A percentile compares a stretch with the other conserved stretches of the same genome.
Conservation (phyloP, 345 rosid species). For the Angophora floribunda region DNA sequence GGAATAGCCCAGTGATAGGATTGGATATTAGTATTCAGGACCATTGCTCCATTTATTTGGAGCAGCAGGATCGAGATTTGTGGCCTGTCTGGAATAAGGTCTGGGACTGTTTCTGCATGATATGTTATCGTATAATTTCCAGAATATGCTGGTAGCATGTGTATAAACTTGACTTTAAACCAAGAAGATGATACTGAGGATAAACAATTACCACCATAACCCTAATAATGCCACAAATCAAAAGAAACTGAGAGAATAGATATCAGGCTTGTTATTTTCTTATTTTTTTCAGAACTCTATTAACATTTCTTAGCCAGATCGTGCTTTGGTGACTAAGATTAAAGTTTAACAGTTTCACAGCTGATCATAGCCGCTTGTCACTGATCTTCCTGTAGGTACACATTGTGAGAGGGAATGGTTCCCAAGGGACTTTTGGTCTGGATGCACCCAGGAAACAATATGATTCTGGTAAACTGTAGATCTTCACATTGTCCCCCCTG, state of each 20-base stretch:
- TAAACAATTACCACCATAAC: background rate
- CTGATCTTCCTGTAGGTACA: conserved; percentile 1
- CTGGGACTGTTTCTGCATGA: background rate
- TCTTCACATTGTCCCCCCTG: background rate
- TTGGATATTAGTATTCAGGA: background rate
- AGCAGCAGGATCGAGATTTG: background rate
- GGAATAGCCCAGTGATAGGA: background rate
- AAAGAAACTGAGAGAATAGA: background rate
- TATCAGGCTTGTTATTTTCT: background rate
- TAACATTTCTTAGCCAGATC: background rate
- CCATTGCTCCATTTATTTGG: background rate
- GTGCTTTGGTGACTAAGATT: background rate
- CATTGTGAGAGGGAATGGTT: background rate
- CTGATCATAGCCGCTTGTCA: background rate
- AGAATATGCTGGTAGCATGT: background rate
- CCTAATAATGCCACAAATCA: background rate
- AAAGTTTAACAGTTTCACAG: background rate
- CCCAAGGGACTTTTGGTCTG: background rate
- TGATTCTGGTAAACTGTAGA: background rate
- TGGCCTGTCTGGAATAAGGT: background rate
- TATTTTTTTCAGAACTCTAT: background rate
- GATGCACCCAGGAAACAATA: background rate
- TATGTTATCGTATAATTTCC: background rate
- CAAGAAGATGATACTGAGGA: background rate
- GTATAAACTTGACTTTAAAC: background rate